Percentiles rank a stretch among this genome's conserved stretches.
These are phyloP conservation scores for Ogataea neopini DNA, from an alignment of 805 yeast species.

Conservation along the genomic window DNA sequence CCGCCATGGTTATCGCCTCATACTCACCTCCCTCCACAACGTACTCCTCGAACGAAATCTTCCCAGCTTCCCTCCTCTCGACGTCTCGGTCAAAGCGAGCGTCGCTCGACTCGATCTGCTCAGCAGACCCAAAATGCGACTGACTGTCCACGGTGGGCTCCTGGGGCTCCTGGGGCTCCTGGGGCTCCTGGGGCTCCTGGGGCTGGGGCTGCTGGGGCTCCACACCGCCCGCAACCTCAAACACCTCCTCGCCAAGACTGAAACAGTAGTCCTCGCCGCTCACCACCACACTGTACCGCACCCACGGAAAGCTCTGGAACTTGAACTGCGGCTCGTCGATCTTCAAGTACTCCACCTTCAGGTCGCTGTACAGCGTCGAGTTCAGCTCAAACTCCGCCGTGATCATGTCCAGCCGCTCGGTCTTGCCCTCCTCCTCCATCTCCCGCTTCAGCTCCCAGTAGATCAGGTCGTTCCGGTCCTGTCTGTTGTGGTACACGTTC, in stretches of 20 bases:
- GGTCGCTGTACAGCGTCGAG: conserved; percentile 62
- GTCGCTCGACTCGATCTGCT: no score
- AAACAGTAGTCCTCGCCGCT: conserved; percentile 31
- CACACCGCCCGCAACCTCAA: no score
- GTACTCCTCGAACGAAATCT: conserved; percentile 8
- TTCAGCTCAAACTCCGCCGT: conserved; percentile 56
- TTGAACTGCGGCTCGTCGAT: conserved; percentile 65
- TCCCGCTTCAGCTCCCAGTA: conserved; percentile 35
- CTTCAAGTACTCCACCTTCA: conserved; percentile 64
- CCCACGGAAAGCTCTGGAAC: conserved; percentile 72
- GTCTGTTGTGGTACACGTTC: conserved; percentile 30
- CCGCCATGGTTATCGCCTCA: neutral
- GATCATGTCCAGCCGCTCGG: conserved; percentile 12
- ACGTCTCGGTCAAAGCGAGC: no score
- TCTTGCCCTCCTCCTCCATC: conserved; percentile 30
- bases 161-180: no score
- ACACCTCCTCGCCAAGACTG: conserved; percentile 27
- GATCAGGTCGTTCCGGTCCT: conserved; percentile 36
- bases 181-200: no score
- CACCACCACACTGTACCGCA: conserved; percentile 54
- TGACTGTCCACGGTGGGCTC: no score
- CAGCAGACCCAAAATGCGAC: no score
- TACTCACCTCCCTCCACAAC: conserved; percentile 18
- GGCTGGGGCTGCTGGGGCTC: no score
- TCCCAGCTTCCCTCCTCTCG: no score